phyloP scores from a whole-genome alignment of 306 rosid genomes.

The Delonix regia region DNA sequence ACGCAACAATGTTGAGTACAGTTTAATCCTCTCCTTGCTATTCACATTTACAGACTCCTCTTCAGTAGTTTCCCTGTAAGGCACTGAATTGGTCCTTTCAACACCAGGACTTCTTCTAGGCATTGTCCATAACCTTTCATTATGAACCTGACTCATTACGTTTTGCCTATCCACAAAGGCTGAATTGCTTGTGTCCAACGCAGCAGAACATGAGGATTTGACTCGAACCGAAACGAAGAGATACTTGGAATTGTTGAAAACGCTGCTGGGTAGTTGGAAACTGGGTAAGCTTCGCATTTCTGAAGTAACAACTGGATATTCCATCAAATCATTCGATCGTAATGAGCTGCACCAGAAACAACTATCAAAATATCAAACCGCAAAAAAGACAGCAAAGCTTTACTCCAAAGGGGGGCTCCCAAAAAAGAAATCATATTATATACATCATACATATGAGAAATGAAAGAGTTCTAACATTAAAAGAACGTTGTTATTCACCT shows the following conservation, averaged over 20 bases:
- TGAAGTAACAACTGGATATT: slow-evolving; percentile 22
- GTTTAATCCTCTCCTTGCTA: slow-evolving; percentile 36
- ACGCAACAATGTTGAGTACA: slow-evolving; percentile 39
- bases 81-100: neutral
- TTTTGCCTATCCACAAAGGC: neutral
- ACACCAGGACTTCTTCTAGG: neutral
- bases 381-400: neutral
- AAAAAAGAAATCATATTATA: no score
- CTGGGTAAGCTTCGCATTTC: neutral
- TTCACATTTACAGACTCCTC: slow-evolving; percentile 11
- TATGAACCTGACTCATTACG: neutral
- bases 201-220: slow-evolving; percentile 7
- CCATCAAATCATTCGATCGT: slow-evolving; percentile 29
- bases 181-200: slow-evolving; percentile 2
- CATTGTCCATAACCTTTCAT: neutral
- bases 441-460: no score
- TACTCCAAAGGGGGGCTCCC: neutral
- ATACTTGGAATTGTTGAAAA: slow-evolving; percentile 8
- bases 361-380: neutral
- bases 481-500: neutral
- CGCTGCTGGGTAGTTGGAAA: slow-evolving; percentile 14
- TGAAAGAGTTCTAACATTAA: neutral
- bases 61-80: neutral
- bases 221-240: neutral
- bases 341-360: neutral